Percentiles rank a stretch among this genome's conserved stretches.
Evolutionary conservation across 192 early-diverging fungal species (phyloP).

Genomic region (Diversispora eburnea): DNA sequence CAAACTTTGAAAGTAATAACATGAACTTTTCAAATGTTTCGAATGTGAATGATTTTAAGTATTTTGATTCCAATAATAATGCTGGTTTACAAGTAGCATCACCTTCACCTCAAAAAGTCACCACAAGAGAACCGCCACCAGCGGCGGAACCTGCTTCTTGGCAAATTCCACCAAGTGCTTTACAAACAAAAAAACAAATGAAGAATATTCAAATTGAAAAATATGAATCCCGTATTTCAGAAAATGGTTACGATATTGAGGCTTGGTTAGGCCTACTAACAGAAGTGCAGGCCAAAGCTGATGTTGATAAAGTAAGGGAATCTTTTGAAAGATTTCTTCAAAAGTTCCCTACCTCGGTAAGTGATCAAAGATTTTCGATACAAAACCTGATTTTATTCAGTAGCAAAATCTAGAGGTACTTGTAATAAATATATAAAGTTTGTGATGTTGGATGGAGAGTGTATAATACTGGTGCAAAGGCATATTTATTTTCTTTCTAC

Average conservation of each 20-base stretch:
- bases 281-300: slow-evolving; percentile 56
- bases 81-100: neutral
- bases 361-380: slow-evolving; percentile 33
- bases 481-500: too few species aligned
- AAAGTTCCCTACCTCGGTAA: slow-evolving; percentile 80
- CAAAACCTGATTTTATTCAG: neutral
- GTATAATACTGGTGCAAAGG: too few species aligned
- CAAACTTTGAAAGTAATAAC: too few species aligned
- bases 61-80: too few species aligned
- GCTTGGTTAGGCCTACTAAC: slow-evolving; percentile 64
- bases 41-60: too few species aligned
- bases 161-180: slow-evolving; percentile 44
- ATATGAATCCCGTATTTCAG: slow-evolving; percentile 51
- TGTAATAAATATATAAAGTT: neutral
- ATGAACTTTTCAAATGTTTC: too few species aligned
- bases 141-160: slow-evolving; percentile 41
- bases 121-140: slow-evolving; percentile 1
- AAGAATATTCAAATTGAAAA: slow-evolving; percentile 44
- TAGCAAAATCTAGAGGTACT: neutral
- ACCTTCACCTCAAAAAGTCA: neutral
- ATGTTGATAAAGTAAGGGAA: slow-evolving; percentile 55
- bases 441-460: neutral
- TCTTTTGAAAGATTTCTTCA: slow-evolving; percentile 67
- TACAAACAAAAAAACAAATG: slow-evolving; percentile 18
- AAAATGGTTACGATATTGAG: slow-evolving; percentile 58